Evolutionary conservation across 1,284 basidiomycete genomes (phyloP).

Genomic region (Phellopilus nigrolimitatus): DNA sequence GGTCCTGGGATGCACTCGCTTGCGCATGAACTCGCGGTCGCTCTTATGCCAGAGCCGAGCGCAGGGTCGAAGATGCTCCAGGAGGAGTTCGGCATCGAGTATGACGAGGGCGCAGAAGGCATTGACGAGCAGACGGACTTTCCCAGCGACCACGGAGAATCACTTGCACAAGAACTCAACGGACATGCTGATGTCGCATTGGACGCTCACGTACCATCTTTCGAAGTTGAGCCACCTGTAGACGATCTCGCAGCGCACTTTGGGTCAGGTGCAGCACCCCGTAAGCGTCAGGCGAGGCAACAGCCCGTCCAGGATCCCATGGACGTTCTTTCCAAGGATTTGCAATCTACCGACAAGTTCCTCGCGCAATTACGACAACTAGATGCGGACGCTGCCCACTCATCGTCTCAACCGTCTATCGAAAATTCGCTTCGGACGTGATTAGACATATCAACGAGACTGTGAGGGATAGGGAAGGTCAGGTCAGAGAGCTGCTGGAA

Average conservation of each 20-base stretch:
- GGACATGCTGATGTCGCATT: constrained; percentile 11
- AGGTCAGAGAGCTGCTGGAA: constrained; percentile 68
- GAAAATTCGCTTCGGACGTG: constrained; percentile 71
- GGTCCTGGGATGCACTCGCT: constrained; percentile 55
- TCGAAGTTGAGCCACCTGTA: constrained; percentile 2
- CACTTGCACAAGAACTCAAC: constrained; percentile 27
- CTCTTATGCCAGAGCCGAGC: constrained; percentile 77
- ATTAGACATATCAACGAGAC: constrained; percentile 72
- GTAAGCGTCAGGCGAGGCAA: background rate
- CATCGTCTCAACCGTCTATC: constrained; percentile 44
- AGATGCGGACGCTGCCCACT: constrained; percentile 48
- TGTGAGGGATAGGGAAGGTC: constrained; percentile 67
- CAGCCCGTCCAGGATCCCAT: constrained; percentile 59
- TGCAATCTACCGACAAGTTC: constrained; percentile 74
- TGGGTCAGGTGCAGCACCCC: constrained; percentile 5
- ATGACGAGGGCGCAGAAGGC: constrained; percentile 78
- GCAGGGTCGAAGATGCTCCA: constrained; percentile 68
- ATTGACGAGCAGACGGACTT: constrained; percentile 47
- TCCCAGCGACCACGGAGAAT: constrained; percentile 28
- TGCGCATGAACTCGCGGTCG: constrained; percentile 77
- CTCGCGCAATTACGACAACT: constrained; percentile 63
- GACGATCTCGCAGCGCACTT: constrained; percentile 15
- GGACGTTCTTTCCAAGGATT: constrained; percentile 62
- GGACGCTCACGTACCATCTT: constrained; percentile 4
- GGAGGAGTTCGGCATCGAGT: constrained; percentile 82